Conservation (phyloP, 2,329 filamentous ascomycete species). For the Cryphonectria nitschkei region DNA sequence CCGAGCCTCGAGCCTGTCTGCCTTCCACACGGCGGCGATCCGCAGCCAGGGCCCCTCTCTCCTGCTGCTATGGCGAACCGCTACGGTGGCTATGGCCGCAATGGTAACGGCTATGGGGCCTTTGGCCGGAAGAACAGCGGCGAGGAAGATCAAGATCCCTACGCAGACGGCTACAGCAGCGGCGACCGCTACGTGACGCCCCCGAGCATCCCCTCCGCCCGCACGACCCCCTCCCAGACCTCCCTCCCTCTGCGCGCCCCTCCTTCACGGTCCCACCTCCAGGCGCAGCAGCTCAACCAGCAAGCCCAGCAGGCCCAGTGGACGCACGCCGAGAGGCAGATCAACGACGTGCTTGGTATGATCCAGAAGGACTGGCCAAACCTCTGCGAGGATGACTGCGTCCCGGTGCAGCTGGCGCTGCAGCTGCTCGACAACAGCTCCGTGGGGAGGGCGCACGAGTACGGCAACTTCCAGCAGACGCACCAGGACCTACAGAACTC, state of each 20-base stretch:
- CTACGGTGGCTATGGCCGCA: slow-evolving; percentile 47
- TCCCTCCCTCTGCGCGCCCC: slow-evolving; percentile 37
- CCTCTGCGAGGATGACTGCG: slow-evolving; percentile 85
- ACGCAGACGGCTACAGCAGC: slow-evolving; percentile 47
- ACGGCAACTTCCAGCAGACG: slow-evolving; percentile 80
- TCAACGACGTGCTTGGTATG: slow-evolving; percentile 71
- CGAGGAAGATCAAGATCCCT: slow-evolving; percentile 52
- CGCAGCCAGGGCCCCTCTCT: slow-evolving; percentile 11
- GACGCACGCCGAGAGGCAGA: slow-evolving; percentile 59
- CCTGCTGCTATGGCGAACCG: slow-evolving; percentile 53
- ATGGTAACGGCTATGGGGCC: slow-evolving; percentile 50
- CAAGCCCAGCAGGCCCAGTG: slow-evolving; percentile 34
- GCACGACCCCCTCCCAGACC: slow-evolving; percentile 36
- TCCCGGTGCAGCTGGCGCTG: slow-evolving; percentile 92
- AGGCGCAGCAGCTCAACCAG: slow-evolving; percentile 30
- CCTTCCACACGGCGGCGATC: slow-evolving; percentile 9
- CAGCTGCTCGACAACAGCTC: slow-evolving; percentile 94
- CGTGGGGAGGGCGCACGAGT: slow-evolving; percentile 86
- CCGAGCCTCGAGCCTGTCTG: slow-evolving; percentile 6
- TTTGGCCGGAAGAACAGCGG: slow-evolving; percentile 39
- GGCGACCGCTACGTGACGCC: slow-evolving; percentile 45
- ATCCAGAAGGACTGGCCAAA: slow-evolving; percentile 91
- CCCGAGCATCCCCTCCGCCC: slow-evolving; percentile 39
- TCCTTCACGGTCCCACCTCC: slow-evolving; percentile 40
- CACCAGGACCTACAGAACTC: slow-evolving; percentile 90